Percentiles rank a stretch among this genome's conserved stretches.
These are phyloP conservation scores for Citrus unshiu DNA, from an alignment of 345 rosid genomes.

Conservation along the genomic window DNA sequence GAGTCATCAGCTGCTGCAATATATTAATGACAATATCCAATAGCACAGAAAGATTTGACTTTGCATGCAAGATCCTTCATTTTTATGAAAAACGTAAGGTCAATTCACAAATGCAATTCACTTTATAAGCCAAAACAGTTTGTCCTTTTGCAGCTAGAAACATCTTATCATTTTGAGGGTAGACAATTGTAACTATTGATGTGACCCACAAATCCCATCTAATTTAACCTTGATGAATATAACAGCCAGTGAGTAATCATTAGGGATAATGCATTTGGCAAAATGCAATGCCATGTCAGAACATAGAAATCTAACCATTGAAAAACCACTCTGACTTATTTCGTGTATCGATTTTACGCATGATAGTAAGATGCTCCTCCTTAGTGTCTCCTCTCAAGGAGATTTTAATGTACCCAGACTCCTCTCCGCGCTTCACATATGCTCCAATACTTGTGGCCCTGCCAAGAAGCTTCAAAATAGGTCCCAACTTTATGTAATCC, in stretches of 20 bases:
- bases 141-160: neutral
- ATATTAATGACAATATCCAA: neutral
- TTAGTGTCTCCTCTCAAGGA: slow-evolving; percentile 59
- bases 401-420: slow-evolving; percentile 66
- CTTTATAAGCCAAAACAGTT: neutral
- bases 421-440: slow-evolving; percentile 91
- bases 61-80: neutral
- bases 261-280: neutral
- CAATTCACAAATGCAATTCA: slow-evolving; percentile 6
- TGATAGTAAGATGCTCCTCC: slow-evolving; percentile 49
- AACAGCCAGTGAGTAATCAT: neutral
- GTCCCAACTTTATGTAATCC: neutral
- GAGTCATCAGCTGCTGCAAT: neutral
- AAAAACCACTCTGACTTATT: slow-evolving; percentile 93
- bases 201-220: neutral
- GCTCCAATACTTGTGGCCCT: slow-evolving; percentile 85
- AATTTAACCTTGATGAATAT: neutral
- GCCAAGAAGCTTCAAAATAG: slow-evolving; percentile 69
- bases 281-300: slow-evolving; percentile 1
- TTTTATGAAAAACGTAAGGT: neutral
- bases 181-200: neutral
- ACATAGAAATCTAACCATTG: slow-evolving; percentile 46
- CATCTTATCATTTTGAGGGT: neutral
- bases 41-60: neutral
- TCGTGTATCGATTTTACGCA: slow-evolving; percentile 69